Conservation (phyloP, 2,329 filamentous ascomycete species). For the Alternaria sp. region DNA sequence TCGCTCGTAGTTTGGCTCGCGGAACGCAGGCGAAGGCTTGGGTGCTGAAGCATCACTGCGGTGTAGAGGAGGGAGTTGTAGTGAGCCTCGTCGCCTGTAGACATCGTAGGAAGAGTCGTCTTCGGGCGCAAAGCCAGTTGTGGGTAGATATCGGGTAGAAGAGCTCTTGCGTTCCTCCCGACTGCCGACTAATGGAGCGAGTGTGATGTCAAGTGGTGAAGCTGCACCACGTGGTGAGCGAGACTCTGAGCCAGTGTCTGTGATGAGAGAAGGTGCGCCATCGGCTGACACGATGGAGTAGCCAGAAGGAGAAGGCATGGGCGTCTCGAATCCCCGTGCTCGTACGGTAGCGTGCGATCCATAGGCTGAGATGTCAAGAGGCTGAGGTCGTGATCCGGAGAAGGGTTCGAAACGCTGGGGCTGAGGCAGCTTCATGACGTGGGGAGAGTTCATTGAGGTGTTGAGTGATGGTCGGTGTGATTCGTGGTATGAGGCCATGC, state of each 20-base stretch:
- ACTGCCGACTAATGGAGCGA: constrained; percentile 47
- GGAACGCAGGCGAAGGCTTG: constrained; percentile 23
- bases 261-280: constrained; percentile 72
- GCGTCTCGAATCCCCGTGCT: constrained; percentile 58
- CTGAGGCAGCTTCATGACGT: constrained; percentile 44
- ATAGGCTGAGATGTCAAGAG: constrained; percentile 40
- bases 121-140: constrained; percentile 49
- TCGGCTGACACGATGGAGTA: constrained; percentile 71
- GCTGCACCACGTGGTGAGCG: constrained; percentile 56
- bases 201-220: constrained; percentile 57
- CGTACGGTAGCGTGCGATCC: constrained; percentile 33
- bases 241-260: constrained; percentile 65
- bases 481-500: constrained; percentile 37
- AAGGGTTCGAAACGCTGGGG: constrained; percentile 44
- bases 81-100: constrained; percentile 41
- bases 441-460: constrained; percentile 36
- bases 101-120: constrained; percentile 41
- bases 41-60: constrained; percentile 26
- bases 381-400: constrained; percentile 42
- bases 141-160: constrained; percentile 47
- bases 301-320: constrained; percentile 69
- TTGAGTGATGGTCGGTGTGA: constrained; percentile 43
- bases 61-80: constrained; percentile 46
- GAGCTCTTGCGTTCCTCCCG: constrained; percentile 51
- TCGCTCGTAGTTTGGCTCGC: constrained; percentile 39